Conservation (phyloP, 75 land plant species). For the Picea sitchensis region DNA sequence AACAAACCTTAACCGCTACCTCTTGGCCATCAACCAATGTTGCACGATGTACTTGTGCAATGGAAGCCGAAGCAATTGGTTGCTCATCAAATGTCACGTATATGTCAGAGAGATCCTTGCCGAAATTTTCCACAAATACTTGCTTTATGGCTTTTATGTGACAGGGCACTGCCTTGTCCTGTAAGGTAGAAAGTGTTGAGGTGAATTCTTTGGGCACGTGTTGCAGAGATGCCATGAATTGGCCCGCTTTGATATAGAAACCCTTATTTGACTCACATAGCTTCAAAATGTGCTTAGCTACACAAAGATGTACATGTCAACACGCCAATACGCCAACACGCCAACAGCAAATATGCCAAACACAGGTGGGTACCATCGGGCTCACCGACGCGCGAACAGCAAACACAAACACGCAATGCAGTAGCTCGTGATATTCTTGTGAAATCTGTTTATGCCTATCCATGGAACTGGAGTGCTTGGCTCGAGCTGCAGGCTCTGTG, state of each 20-base stretch:
- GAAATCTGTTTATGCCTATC: too few relatives aligned
- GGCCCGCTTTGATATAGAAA: conserved; percentile 98
- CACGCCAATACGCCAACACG: too few relatives aligned
- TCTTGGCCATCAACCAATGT: conserved; percentile 59
- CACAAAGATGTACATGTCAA: conserved; percentile 72
- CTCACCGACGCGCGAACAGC: too few relatives aligned
- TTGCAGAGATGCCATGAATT: conserved; percentile 77
- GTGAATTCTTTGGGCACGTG: conserved; percentile 85
- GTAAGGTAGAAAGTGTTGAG: conserved; percentile 68
- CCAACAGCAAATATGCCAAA: too few relatives aligned
- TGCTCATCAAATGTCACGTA: conserved; percentile 70
- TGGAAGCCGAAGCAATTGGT: conserved; percentile 97
- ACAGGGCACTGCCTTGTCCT: conserved; percentile 80
- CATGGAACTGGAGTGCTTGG: too few relatives aligned
- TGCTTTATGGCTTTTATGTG: conserved; percentile 51
- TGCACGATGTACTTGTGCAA: conserved; percentile 97
- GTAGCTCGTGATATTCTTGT: too few relatives aligned
- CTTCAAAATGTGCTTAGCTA: conserved; percentile 74
- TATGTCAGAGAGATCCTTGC: conserved; percentile 51
- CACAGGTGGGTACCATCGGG: too few relatives aligned
- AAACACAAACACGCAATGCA: too few relatives aligned
- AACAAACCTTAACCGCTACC: conserved; percentile 92
- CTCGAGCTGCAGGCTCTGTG: too few relatives aligned
- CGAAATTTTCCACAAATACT: conserved; percentile 58
- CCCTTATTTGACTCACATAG: conserved; percentile 87